phyloP scores from a whole-genome alignment of 176 grass and related monocot species.

The Eleusine coracana region DNA sequence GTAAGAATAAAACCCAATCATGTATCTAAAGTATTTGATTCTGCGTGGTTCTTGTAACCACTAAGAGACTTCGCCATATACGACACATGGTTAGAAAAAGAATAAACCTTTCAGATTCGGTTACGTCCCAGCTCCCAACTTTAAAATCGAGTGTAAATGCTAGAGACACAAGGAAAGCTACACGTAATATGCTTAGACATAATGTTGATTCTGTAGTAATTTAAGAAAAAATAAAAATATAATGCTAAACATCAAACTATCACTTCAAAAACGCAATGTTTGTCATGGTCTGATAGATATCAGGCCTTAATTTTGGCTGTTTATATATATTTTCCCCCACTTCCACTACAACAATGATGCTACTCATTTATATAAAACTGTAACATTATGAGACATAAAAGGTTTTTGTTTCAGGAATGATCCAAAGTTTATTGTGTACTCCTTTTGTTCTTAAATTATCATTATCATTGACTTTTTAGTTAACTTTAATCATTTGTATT shows the following conservation, averaged over 20 bases:
- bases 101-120: conserved; percentile 32
- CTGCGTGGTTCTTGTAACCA: background rate
- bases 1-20: background rate
- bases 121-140: background rate
- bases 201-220: background rate
- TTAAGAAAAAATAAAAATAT: background rate
- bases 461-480: too few species aligned
- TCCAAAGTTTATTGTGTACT: too few species aligned
- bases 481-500: too few species aligned
- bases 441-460: too few species aligned
- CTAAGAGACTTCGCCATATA: background rate
- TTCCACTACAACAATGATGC: too few species aligned
- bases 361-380: too few species aligned
- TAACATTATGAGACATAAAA: too few species aligned
- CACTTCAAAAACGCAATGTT: too few species aligned
- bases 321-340: too few species aligned
- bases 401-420: too few species aligned
- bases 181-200: background rate
- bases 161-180: conserved; percentile 4
- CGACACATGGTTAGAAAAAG: conserved; percentile 30
- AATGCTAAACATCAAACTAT: background rate
- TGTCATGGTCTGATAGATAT: too few species aligned
- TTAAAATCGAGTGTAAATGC: background rate
- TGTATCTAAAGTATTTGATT: background rate
- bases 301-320: too few species aligned